Base-by-base conservation (phyloP, 2,329 filamentous ascomycete genomes). In the Claviceps sp. region DNA sequence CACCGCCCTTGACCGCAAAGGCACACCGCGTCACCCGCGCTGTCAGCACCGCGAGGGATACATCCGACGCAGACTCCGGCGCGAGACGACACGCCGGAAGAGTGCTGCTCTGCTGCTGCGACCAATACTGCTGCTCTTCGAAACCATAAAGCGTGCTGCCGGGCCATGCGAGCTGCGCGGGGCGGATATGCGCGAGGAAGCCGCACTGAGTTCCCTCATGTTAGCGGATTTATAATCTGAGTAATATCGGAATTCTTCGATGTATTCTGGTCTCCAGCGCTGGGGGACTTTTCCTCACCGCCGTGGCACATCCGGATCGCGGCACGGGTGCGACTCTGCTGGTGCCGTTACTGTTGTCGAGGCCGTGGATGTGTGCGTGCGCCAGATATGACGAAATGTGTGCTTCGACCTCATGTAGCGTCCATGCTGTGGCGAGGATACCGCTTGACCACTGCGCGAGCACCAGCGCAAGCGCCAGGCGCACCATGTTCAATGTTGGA, bases 1-100 rank as follows among this genome's bases (percentile, higher is more conserved):
- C 67, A 37, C 64, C 65, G 14, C 61, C 60, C 53, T 64, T 65
- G 34, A 66, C 58, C 10, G 65, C 61, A 48, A 66, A 67, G 26
- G 59, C 56, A 56, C 65, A 65, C 13, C 56, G 52, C 3, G 59
- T 63, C 22, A 56, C 57, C 22, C 58, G 60, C 17, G 58, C 55
- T 2, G 60, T 54, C 17, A 61, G 51, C 5, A 66, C 55, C 8
- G 57, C 54, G 2, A 62, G 54, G 4, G 64, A 64, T 4, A 65
- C 61, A 4, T 63, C 59, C 5, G 52, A 49, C 2, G 62, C 55
- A 1, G 60, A 56, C 1, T 39, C 37, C 7, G 64, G 63, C 4
- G 57, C 55, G 43, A 64, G 58, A 38, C 60, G 61, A 52, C 59
- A 66, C 4, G 53, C 39, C 3, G 59, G 58, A 5, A 22, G 34